Base-by-base conservation (phyloP, 768 basidiomycete genomes). In the Calvatia gigantea region DNA sequence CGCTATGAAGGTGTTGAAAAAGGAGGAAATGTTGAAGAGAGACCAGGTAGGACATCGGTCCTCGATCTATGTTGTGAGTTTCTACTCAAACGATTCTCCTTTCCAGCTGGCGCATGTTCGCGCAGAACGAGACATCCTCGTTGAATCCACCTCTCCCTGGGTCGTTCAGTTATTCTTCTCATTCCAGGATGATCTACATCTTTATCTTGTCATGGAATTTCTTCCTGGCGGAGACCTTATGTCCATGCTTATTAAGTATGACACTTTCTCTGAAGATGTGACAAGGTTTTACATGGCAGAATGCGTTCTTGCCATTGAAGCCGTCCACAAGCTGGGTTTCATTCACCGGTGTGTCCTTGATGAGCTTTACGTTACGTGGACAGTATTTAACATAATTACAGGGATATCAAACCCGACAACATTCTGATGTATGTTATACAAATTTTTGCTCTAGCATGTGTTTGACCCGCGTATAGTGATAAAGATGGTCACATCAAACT, bases 161-260 rank as follows among this genome's bases (percentile, higher is more conserved):
- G 95, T 98, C 38, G 96, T 98, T 5, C 93, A 97, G 66, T 81
- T 98, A 19, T 98, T 82, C 73, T 98, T 96, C 72, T 97, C 94
- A n/a, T 98, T 98, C 77, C 97, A 98, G 69, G 97, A 98, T 68
- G 75, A 89, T 1, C 75, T 87, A 50, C 93, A 89, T 63, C 81
- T 99, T 23, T 99, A 98, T 74, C 79, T 99, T 52, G 90, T 98
- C 75, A 98, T 98, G 97, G 97, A 98, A 74, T 99, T 96, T 71
- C 78, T 99, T 43, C 95, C 96, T 53, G 97, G 97, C 43, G 97
- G 97, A 29, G 97, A 99, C 69, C 78, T 98, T 58, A 98, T 99
- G 97, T 97, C 95, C 3, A 98, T 98, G 96, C 79, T 98, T 56
- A 98, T 98, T 79, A 98, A 98, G 73, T 98, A 98, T 72, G 97